These are phyloP conservation scores for Fusarium multiceps DNA, from an alignment of 2,329 filamentous ascomycete species.

Conservation along the genomic window DNA sequence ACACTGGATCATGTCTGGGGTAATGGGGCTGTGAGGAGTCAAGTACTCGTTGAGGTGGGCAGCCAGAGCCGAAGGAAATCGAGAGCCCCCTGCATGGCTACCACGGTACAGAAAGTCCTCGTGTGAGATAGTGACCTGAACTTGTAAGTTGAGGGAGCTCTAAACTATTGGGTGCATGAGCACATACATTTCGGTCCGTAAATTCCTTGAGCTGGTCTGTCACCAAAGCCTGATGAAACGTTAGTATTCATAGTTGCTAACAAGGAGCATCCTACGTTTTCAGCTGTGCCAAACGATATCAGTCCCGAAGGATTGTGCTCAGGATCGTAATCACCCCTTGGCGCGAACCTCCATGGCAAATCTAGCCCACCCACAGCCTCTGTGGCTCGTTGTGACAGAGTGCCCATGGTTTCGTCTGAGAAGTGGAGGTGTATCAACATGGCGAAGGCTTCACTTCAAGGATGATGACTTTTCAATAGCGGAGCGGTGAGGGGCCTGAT, in stretches of 20 bases:
- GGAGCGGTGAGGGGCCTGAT: conserved; percentile 26
- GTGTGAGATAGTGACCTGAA: conserved; percentile 43
- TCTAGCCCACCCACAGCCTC: conserved; percentile 42
- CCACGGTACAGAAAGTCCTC: conserved; percentile 53
- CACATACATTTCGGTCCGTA: conserved; percentile 47
- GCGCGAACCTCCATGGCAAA: conserved; percentile 51
- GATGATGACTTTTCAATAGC: conserved; percentile 1
- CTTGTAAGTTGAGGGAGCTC: background rate
- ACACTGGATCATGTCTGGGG: conserved; percentile 48
- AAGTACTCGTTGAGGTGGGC: conserved; percentile 55
- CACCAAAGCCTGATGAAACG: conserved; percentile 51
- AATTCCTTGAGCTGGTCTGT: conserved; percentile 51
- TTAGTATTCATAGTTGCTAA: background rate
- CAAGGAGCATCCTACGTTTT: conserved; percentile 51
- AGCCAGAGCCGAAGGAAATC: conserved; percentile 50
- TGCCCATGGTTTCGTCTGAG: conserved; percentile 5
- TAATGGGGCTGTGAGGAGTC: conserved; percentile 46
- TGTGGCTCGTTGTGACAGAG: conserved; percentile 43
- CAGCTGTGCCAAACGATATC: conserved; percentile 61
- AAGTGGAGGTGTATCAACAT: conserved; percentile 33
- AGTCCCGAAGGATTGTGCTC: conserved; percentile 54
- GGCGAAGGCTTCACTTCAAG: background rate
- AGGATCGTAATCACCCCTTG: conserved; percentile 52
- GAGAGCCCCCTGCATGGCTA: conserved; percentile 50
- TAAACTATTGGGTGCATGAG: no score